Percentiles rank a stretch among this genome's conserved stretches.
These are phyloP conservation scores for Ascoidea rubescens DNA, from an alignment of 805 yeast species.

Conservation along the genomic window DNA sequence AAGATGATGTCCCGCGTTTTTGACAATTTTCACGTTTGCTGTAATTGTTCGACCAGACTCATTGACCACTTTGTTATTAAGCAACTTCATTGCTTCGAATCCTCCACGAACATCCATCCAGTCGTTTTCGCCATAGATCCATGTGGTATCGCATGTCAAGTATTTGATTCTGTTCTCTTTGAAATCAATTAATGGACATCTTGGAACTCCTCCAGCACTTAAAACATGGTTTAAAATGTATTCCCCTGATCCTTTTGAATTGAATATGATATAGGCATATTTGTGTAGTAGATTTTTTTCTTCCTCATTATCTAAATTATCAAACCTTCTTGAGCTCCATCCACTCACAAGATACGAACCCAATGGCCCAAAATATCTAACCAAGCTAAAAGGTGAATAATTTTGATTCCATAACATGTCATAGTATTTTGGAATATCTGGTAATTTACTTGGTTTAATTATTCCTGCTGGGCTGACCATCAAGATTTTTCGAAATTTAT, in stretches of 20 bases:
- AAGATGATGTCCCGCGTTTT: conserved; percentile 64
- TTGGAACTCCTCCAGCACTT: conserved; percentile 85
- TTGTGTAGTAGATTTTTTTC: conserved; percentile 49
- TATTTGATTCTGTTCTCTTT: conserved; percentile 30
- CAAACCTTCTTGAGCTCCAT: conserved; percentile 79
- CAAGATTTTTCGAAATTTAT: conserved; percentile 50
- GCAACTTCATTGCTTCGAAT: conserved; percentile 15
- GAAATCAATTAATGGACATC: conserved; percentile 46
- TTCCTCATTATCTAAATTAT: conserved; percentile 28
- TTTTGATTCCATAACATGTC: conserved; percentile 73
- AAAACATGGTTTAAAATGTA: conserved; percentile 73
- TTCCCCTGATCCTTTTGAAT: conserved; percentile 84
- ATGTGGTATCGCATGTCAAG: conserved; percentile 46
- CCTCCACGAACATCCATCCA: conserved; percentile 49
- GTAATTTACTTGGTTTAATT: conserved; percentile 28
- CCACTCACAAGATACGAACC: conserved; percentile 82
- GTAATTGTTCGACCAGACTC: conserved; percentile 11
- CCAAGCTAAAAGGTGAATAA: conserved; percentile 73
- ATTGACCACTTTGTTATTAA: conserved; percentile 9
- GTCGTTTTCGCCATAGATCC: conserved; percentile 77
- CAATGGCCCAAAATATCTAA: conserved; percentile 62
- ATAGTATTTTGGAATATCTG: conserved; percentile 63
- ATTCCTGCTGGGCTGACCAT: conserved; percentile 89
- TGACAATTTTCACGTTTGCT: conserved; percentile 27
- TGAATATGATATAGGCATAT: conserved; percentile 76